These are phyloP conservation scores for Yamadazyma nakazawae DNA, from an alignment of 805 yeast species.

Conservation along the genomic window DNA sequence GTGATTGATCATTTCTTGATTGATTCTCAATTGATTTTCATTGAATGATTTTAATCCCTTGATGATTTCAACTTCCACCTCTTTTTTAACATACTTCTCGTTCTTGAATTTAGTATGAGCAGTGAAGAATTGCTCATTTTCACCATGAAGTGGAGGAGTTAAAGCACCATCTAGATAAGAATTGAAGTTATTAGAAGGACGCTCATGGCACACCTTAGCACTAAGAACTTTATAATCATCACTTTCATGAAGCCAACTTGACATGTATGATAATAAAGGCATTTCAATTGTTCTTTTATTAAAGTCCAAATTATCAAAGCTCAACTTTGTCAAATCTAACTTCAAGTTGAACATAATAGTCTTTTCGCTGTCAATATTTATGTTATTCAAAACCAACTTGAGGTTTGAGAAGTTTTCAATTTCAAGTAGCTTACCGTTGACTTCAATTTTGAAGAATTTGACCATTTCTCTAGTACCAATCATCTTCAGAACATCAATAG, in stretches of 20 bases:
- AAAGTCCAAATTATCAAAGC: conserved; percentile 11
- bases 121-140: conserved; percentile 3
- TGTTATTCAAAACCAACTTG: conserved; percentile 10
- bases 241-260: conserved; percentile 15
- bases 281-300: conserved; percentile 11
- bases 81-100: conserved; percentile 8
- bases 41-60: conserved; percentile 5
- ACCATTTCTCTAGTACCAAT: conserved; percentile 17
- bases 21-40: not conserved
- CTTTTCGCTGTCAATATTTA: conserved; percentile 11
- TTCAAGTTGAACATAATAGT: conserved; percentile 12
- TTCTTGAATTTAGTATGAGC: not conserved
- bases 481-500: conserved; percentile 18
- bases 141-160: conserved; percentile 13
- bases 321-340: conserved; percentile 11
- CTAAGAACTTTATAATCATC: conserved; percentile 15
- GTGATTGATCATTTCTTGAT: conserved; percentile 2
- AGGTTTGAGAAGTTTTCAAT: conserved; percentile 13
- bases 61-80: conserved; percentile 12
- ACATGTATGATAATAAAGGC: conserved; percentile 14
- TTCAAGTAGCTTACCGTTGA: conserved; percentile 20
- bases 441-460: conserved; percentile 19
- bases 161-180: conserved; percentile 10
- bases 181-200: conserved; percentile 1
- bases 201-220: conserved; percentile 10